Evolutionary conservation across 805 yeast genomes (phyloP).

Genomic region (Kurtzmaniella cleridarum): DNA sequence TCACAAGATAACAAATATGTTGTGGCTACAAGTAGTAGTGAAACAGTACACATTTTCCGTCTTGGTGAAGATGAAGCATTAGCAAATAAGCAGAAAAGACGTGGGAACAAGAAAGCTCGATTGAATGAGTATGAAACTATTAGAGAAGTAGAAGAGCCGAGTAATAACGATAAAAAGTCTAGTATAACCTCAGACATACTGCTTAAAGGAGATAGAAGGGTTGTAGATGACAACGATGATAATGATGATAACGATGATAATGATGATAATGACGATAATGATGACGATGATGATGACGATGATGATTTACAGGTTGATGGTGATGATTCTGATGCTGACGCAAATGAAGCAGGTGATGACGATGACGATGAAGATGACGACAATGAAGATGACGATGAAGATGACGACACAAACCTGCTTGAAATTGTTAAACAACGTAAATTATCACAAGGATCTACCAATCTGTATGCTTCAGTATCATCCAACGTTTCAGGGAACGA

Average conservation of each 20-base stretch:
- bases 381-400: conserved; percentile 19
- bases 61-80: conserved; percentile 49
- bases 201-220: background rate
- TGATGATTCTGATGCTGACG: conserved; percentile 17
- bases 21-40: conserved; percentile 83
- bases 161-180: background rate
- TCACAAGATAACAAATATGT: conserved; percentile 64
- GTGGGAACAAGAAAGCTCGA: conserved; percentile 9
- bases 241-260: background rate
- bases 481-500: conserved; percentile 25
- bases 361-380: conserved; percentile 26
- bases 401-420: conserved; percentile 14
- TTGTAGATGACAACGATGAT: background rate
- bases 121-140: conserved; percentile 20
- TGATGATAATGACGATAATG: conserved; percentile 12
- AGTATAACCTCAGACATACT: background rate
- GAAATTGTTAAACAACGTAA: conserved; percentile 30
- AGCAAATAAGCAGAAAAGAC: conserved; percentile 30
- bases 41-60: conserved; percentile 88
- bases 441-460: conserved; percentile 33
- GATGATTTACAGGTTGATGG: too few relatives aligned
- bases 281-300: conserved; percentile 15
- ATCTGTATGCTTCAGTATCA: conserved; percentile 27
- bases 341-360: conserved; percentile 9
- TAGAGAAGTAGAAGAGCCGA: conserved; percentile 19